Evolutionary conservation across 2,329 filamentous ascomycete genomes (phyloP), one percentile per base, ranked within the genome.

Genomic region (Pseudogymnoascus sp.): DNA sequence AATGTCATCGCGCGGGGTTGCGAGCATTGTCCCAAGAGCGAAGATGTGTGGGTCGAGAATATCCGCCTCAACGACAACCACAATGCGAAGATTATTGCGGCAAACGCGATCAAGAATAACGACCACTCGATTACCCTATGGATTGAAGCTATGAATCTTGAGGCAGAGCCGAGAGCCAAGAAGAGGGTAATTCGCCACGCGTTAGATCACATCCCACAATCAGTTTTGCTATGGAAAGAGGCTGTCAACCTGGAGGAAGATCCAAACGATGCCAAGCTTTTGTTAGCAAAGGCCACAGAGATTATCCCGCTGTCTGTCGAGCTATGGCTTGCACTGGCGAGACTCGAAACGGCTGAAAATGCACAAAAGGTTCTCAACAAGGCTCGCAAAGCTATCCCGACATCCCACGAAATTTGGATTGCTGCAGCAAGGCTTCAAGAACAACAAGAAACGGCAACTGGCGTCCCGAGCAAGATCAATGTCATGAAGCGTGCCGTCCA

Each of bases 191-290:
- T 97, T 35, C 85, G 93, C 63, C 90, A 96, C 72, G 96, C 95
- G 0, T 81, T 99, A 50, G 91, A 97, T 70, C 88, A 96, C 71
- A 90, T 97, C 42, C 93, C 93, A 0, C 91, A 96, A 72, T 97
- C 93, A 0, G 95, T 97, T 59, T 88, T 90, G 44, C 83, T 99
- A n/a, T 99, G 95, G 95, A 99, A 97, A 74, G 92, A 96, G 73
- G 89, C 93, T 4, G 93, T 99, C 66, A 97, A 97, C 69, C 79
- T 97, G 63, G 95, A 97, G 72, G 93, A 97, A 71, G 89, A 96
- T 69, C 85, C 89, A 0, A 89, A 88, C 31, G 92, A 97, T 77
- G 96, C 96, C 4, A 87, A 88, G 66, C 80, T 99, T 63, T 81
- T 99, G 62, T 84, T 99, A 56, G 93, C 92, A 59, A 97, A 97